Evolutionary conservation across 2,329 filamentous ascomycete genomes (phyloP), one percentile per base, ranked within the genome.

Genomic region (Microsporum ferrugineum): DNA sequence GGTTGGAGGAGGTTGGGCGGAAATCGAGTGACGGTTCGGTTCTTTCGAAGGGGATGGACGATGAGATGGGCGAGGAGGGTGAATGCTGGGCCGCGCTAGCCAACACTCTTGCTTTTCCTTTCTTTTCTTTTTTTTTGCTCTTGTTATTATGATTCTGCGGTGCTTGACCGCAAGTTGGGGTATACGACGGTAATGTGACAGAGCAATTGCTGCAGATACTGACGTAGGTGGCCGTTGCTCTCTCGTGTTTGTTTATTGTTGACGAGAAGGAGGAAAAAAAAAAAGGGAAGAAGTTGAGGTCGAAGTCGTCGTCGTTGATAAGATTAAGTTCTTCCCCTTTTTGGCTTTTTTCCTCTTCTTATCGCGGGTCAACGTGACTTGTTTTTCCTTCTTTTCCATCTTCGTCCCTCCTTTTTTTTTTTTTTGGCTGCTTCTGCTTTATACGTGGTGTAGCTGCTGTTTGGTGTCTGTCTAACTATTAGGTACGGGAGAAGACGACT

Each of bases 161-260:
- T 39, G 36, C 60, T 43, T 61, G 62, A 63, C 62, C 62, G 62
- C 60, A 63, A 63, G 60, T 63, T 63, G 62, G 17, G 62, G 62
- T 60, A 60, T 33, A 60, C 51, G 34, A 33, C 34, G 51, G 29
- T 8, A 17, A 56, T 33, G 51, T 38, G 51, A 56, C 23, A 29
- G 43, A 47, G 43, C 43, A 12, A 8, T 23, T 8, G 43, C 8
- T 47, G 43, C 43, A 47, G 43, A 47, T 17, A 29, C 43, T 47
- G 43, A 27, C 43, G 43, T 27, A 47, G 43, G 43, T 23, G 43
- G 43, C 4, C 43, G 43, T 10, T 29, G 43, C n/a, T 47, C 41
- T 10, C 7, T 45, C 14, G 41, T 45, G 47, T 51, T 34, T 14
- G 27, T 53, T 31, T 29, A 6, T 51, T 33, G 47, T 51, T 33